phyloP scores from a whole-genome alignment of 192 early-diverging fungal genomes.

The Pilobolus umbonatus region DNA sequence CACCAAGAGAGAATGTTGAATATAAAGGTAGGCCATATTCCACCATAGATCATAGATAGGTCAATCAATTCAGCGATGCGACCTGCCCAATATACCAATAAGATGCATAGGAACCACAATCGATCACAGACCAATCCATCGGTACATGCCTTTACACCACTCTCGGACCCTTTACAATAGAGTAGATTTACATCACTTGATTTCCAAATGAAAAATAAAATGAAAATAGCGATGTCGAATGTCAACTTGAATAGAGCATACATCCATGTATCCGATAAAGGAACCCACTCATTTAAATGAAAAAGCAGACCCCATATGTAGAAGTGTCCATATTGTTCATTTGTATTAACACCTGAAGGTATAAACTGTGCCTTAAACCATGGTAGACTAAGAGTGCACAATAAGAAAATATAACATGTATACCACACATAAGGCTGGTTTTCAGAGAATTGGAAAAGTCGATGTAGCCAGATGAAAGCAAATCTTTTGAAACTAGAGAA shows the following conservation, averaged over 20 bases:
- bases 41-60: too few species aligned
- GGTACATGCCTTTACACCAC: not conserved
- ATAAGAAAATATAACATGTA: slow-evolving; percentile 28
- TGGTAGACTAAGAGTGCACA: slow-evolving; percentile 49
- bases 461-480: slow-evolving; percentile 44
- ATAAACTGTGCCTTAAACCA: slow-evolving; percentile 69
- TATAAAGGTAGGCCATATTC: too few species aligned
- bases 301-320: slow-evolving; percentile 48
- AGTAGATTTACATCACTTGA: slow-evolving; percentile 11
- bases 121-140: slow-evolving; percentile 8
- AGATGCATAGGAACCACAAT: slow-evolving; percentile 26
- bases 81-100: too few species aligned
- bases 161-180: slow-evolving; percentile 11
- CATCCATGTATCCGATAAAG: slow-evolving; percentile 47
- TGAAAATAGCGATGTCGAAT: slow-evolving; percentile 12
- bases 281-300: slow-evolving; percentile 36
- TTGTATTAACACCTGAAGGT: slow-evolving; percentile 26
- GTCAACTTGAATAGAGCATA: slow-evolving; percentile 10
- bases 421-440: slow-evolving; percentile 19
- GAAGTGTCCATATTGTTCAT: slow-evolving; percentile 39
- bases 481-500: not conserved
- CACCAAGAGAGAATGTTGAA: too few species aligned
- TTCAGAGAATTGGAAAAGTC: slow-evolving; percentile 27
- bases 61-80: too few species aligned
- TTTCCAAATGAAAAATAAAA: slow-evolving; percentile 22